A percentile compares a stretch with the other conserved stretches of the same genome.
Conservation (phyloP, 2,329 filamentous ascomycete species). For the Dactylonectria macrodidyma region DNA sequence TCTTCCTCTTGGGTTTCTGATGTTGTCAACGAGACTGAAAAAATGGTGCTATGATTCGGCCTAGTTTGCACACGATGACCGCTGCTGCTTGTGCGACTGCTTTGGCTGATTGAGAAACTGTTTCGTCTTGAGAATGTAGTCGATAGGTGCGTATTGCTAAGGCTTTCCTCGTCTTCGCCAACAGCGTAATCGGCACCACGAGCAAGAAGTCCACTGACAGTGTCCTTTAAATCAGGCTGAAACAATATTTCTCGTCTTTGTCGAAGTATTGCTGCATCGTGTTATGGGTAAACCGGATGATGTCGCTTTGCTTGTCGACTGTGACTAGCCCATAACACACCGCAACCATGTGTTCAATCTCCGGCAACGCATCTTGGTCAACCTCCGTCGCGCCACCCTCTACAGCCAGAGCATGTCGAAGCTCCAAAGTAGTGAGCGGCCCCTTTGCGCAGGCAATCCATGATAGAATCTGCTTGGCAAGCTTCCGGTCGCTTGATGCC, state of each 20-base stretch:
- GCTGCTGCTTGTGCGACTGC: too few relatives aligned
- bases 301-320: constrained; percentile 54
- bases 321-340: constrained; percentile 60
- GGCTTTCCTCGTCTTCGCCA: too few relatives aligned
- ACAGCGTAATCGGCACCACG: too few relatives aligned
- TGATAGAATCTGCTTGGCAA: constrained; percentile 56
- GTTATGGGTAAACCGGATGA: constrained; percentile 61
- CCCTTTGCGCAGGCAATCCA: constrained; percentile 59
- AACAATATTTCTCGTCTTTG: not conserved
- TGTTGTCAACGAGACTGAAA: too few relatives aligned
- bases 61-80: too few relatives aligned
- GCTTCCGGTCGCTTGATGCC: constrained; percentile 41
- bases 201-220: too few relatives aligned
- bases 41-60: too few relatives aligned
- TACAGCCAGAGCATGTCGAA: constrained; percentile 60
- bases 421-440: constrained; percentile 52
- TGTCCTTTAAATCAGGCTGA: too few relatives aligned
- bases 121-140: too few relatives aligned
- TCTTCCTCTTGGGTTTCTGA: too few relatives aligned
- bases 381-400: constrained; percentile 47
- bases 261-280: constrained; percentile 43
- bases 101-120: too few relatives aligned
- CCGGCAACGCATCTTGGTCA: constrained; percentile 53
- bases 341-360: constrained; percentile 53
- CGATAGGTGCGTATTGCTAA: too few relatives aligned